A percentile compares a stretch with the other conserved stretches of the same genome.
Conservation (phyloP, 2,329 filamentous ascomycete genomes). For the Fonsecaea multimorphosa region DNA sequence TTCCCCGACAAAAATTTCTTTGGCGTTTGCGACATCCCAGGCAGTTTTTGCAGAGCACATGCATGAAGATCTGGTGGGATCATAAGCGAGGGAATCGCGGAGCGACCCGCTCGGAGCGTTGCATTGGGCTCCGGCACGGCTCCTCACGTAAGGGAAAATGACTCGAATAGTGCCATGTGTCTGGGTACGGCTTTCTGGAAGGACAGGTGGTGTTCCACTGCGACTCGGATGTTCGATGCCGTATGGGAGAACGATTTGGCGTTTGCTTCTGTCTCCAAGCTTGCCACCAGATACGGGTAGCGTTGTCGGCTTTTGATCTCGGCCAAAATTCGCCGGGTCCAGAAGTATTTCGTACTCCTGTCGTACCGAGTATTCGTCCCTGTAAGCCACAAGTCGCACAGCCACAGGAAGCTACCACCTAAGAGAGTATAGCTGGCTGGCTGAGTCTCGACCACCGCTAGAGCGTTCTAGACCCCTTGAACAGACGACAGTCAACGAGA, state of each 20-base stretch:
- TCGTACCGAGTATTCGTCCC: too few species aligned
- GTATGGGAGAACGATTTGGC: slow-evolving; percentile 8
- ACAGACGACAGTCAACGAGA: not conserved
- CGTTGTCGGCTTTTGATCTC: slow-evolving; percentile 11
- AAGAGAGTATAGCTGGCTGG: not conserved
- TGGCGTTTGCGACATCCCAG: not conserved
- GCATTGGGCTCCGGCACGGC: not conserved
- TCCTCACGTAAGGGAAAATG: too few species aligned
- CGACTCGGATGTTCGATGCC: not conserved
- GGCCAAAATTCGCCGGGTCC: not conserved
- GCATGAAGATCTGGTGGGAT: not conserved
- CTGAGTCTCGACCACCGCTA: not conserved
- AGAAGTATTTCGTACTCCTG: not conserved
- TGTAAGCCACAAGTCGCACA: not conserved
- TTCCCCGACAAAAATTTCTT: not conserved
- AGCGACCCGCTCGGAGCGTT: not conserved
- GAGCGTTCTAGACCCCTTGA: not conserved
- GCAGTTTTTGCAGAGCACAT: not conserved
- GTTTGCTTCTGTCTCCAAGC: not conserved
- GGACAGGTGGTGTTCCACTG: not conserved
- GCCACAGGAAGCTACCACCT: not conserved
- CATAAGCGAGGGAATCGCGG: not conserved
- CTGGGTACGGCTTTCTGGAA: too few species aligned
- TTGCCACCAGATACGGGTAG: too few species aligned
- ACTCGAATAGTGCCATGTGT: not conserved